Base-by-base conservation (phyloP, 345 rosid species). In the Iberis pinnata region DNA sequence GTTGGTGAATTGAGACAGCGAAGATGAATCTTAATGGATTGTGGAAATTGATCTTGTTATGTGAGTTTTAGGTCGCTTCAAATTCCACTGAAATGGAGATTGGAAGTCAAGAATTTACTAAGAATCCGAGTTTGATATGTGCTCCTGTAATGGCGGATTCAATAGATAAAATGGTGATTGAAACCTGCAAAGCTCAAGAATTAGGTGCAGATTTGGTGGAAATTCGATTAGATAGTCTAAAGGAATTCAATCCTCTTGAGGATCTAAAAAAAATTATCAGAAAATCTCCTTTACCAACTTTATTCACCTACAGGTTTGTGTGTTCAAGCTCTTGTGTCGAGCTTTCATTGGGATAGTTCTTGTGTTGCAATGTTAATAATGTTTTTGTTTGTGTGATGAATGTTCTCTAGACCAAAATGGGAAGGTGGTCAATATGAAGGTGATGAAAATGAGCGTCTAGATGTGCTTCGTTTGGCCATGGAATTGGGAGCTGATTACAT, bases 371-470 rank as follows among this genome's bases (percentile, higher is more conserved):
- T 29, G 8, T 9, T 4, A 3, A 7, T 29, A 29, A 29, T 29
- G 8, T 7, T 29, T 3, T 4, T 9, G 8, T 29, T 29, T 29
- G 33, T 29, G 33, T 70, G 8, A 16, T 19, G 58, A 6, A 8
- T 56, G 14, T 8, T 69, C 24, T 65, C 0, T 68, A 90, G 98
- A 59, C 96, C 96, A 41, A 80, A 57, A 52, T 87, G 98, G 98
- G 98, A 90, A 73, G 98, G 95, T 20, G 98, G 98, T 46, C 79
- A 71, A 15, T 87, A 90, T 61, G 95, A 71, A 39, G 98, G 95
- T 42, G 98, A 82, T 61, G 98, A 90, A 58, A 77, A 67, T 3
- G 17, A 75, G 64, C 63, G 96, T 13, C 60, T 64, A 50, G 86
- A 79, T 52, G 84, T 70, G 12, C 92, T 87, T 51, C 76, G 71